Evolutionary conservation across 805 yeast species (phyloP).

Genomic region (Saccharomycopsis selenospora): DNA sequence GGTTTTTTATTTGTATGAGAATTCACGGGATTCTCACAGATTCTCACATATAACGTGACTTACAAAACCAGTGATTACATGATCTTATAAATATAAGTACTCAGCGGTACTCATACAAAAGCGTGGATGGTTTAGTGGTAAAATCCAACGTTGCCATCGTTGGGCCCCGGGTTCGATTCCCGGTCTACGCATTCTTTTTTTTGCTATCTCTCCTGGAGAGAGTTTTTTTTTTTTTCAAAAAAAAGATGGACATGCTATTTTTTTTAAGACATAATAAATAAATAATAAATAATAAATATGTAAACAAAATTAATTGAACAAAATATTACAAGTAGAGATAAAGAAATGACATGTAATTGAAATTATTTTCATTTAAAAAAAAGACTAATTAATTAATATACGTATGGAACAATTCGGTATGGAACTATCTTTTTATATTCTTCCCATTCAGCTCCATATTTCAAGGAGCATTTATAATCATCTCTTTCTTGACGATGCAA

Average conservation of each 20-base stretch:
- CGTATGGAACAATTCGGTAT: slow-evolving; percentile 81
- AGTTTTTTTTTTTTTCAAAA: too few relatives aligned
- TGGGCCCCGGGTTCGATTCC: slow-evolving; percentile 57
- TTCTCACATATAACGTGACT: too few relatives aligned
- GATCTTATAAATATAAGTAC: too few relatives aligned
- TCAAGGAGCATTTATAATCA: slow-evolving; percentile 79
- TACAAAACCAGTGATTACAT: too few relatives aligned
- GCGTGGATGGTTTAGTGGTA: slow-evolving; percentile 53
- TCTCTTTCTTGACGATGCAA: slow-evolving; percentile 88
- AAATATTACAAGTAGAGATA: not conserved
- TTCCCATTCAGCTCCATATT: slow-evolving; percentile 83
- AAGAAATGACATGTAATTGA: not conserved
- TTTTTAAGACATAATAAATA: too few relatives aligned
- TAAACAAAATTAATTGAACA: too few relatives aligned
- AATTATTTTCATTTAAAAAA: not conserved
- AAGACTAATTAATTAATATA: slow-evolving; percentile 42
- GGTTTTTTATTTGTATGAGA: too few relatives aligned
- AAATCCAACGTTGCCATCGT: slow-evolving; percentile 51
- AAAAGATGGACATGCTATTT: too few relatives aligned
- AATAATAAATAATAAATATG: too few relatives aligned
- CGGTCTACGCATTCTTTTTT: slow-evolving; percentile 53
- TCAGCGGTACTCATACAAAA: slow-evolving; percentile 11
- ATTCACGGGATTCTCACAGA: too few relatives aligned
- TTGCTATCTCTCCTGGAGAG: too few relatives aligned
- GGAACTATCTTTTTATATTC: slow-evolving; percentile 78